Base-by-base conservation (phyloP, 2,329 filamentous ascomycete species). In the Diplodia seriata region DNA sequence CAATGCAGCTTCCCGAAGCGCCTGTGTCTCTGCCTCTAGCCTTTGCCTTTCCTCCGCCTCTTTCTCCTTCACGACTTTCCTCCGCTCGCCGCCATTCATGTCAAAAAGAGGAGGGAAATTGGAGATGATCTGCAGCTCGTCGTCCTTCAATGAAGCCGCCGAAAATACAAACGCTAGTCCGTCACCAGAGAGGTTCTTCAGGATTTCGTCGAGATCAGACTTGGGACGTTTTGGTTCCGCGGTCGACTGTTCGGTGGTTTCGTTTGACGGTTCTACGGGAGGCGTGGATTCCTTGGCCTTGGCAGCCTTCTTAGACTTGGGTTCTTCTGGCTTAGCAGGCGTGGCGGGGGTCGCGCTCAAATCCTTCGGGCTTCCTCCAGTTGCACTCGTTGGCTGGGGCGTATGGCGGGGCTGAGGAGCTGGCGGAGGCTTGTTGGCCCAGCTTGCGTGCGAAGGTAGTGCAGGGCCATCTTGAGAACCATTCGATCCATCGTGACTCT, bases 361-460 rank as follows among this genome's bases (percentile, higher is more conserved):
- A 26, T 82, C 85, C 47, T 91, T 90, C 55, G 94, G 94, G 76
- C 94, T 97, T 2, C 93, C 90, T 31, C 92, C 89, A 23, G 92
- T 91, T 71, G 88, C 89, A 74, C 91, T 96, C 0, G 92, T 94
- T 38, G 92, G 90, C 72, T 93, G 88, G 74, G 93, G 97, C 69
- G 87, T 91, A 72, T 86, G 87, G 74, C 89, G 89, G 79, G 87
- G 92, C 68, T 85, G 85, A 71, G 85, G 87, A 78, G 83, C 87
- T 75, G 68, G 89, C 83, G 75, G 90, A 87, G 76, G 89, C 83
- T 82, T 89, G 70, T 86, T 89, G 23, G 94, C 95, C 95, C 95
- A 99, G 75, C 90, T 97, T 4, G 94, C 95, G 3, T 94, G 93
- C 1, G 94, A 93, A 2, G 95, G 96, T 51, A 99, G 83, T n/a